phyloP scores from a whole-genome alignment of 495 filamentous ascomycete species.

The Immersiella caudata region DNA sequence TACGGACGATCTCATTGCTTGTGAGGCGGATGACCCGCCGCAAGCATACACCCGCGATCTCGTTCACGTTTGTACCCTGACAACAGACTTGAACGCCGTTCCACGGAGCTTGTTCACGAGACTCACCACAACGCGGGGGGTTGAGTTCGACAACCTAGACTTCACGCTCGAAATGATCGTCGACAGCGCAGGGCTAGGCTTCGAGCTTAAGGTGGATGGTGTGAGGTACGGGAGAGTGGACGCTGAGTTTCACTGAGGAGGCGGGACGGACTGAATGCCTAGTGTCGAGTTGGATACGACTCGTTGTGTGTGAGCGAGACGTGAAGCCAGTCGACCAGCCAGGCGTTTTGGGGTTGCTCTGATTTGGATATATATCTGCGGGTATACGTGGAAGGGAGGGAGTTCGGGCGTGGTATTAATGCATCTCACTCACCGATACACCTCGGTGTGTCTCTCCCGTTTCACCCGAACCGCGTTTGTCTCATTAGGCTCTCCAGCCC shows the following conservation, averaged over 20 bases:
- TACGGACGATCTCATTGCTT: constrained; percentile 74
- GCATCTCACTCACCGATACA: background rate
- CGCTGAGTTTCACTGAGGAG: constrained; percentile 63
- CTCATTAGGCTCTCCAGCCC: background rate
- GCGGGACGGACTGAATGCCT: background rate
- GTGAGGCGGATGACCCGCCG: constrained; percentile 65
- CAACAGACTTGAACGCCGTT: constrained; percentile 71
- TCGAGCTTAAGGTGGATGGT: constrained; percentile 74
- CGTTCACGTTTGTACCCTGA: constrained; percentile 72
- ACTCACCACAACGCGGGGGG: constrained; percentile 69
- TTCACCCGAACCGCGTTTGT: background rate
- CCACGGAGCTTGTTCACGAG: constrained; percentile 66
- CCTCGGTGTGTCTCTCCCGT: background rate
- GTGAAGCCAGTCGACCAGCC: background rate
- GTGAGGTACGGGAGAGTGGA: constrained; percentile 72
- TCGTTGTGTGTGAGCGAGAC: background rate
- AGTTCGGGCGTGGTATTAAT: background rate
- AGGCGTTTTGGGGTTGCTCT: background rate
- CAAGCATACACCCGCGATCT: constrained; percentile 58
- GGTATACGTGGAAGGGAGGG: background rate
- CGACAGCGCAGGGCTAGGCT: constrained; percentile 68
- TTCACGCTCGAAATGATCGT: constrained; percentile 77
- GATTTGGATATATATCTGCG: constrained; percentile 2
- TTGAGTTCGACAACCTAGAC: constrained; percentile 75
- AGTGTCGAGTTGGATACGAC: background rate